A percentile compares a stretch with the other conserved stretches of the same genome.
These are phyloP conservation scores for Euphorbia lathyris DNA, from an alignment of 345 rosid species.

Conservation along the genomic window DNA sequence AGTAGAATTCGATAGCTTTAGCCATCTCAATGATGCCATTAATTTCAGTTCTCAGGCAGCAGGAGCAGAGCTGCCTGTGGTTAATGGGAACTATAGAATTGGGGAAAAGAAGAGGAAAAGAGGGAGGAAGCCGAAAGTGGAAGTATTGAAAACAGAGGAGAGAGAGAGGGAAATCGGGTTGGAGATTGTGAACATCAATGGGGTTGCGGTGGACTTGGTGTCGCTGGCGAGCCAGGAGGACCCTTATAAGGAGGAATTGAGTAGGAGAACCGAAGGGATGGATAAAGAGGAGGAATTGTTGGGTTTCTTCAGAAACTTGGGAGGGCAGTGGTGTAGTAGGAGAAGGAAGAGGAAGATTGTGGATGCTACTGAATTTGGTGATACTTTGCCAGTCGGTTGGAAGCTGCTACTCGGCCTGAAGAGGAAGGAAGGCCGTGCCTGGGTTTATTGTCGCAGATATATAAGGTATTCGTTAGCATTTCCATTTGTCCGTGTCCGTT, in stretches of 20 bases:
- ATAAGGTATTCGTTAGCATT: conserved; percentile 46
- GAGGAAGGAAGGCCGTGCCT: conserved; percentile 67
- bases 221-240: conserved; percentile 43
- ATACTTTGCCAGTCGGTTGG: conserved; percentile 62
- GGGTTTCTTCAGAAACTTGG: conserved; percentile 52
- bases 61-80: background rate
- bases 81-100: background rate
- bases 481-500: too few relatives aligned
- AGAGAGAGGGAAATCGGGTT: conserved; percentile 23
- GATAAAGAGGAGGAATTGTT: conserved; percentile 53
- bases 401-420: conserved; percentile 65
- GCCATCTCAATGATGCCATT: conserved; percentile 13
- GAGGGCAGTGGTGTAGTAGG: conserved; percentile 78
- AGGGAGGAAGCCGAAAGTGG: conserved; percentile 46
- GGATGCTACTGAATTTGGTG: conserved; percentile 59
- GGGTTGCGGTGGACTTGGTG: conserved; percentile 43
- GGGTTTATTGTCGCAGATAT: conserved; percentile 66
- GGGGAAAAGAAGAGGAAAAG: conserved; percentile 57
- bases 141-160: conserved; percentile 24
- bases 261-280: conserved; percentile 56
- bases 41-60: conserved; percentile 16
- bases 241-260: conserved; percentile 53
- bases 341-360: conserved; percentile 81
- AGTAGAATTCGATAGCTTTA: conserved; percentile 27
- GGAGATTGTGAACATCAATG: conserved; percentile 48